Evolutionary conservation across 2,329 filamentous ascomycete species (phyloP).

Genomic region (Aureobasidium melanogenum): DNA sequence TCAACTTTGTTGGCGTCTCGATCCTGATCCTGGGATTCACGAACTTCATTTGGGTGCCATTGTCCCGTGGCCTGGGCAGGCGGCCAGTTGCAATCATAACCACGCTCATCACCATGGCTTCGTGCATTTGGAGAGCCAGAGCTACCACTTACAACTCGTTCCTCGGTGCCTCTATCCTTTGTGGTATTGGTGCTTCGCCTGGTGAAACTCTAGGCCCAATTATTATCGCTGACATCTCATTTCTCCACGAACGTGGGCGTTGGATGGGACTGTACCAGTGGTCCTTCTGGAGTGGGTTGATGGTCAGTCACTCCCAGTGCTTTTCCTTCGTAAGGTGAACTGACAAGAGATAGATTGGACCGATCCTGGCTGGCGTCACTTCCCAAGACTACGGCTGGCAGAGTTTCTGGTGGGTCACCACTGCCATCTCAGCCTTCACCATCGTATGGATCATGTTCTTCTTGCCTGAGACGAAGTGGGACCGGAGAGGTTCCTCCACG

Average conservation of each 20-base stretch:
- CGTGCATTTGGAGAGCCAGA: constrained; percentile 37
- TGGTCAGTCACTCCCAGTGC: constrained; percentile 26
- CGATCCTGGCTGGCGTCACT: constrained; percentile 33
- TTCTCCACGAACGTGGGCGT: constrained; percentile 34
- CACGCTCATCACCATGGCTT: constrained; percentile 21
- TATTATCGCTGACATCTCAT: constrained; percentile 38
- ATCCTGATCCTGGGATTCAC: constrained; percentile 46
- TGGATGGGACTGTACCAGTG: constrained; percentile 40
- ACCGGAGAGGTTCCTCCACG: background rate
- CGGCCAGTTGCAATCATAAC: background rate
- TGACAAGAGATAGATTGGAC: constrained; percentile 17
- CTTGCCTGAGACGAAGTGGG: background rate
- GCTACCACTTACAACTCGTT: constrained; percentile 34
- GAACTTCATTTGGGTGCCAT: constrained; percentile 28
- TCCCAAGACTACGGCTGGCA: constrained; percentile 41
- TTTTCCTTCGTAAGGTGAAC: no score
- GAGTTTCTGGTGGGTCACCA: constrained; percentile 43
- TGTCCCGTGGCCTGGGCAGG: constrained; percentile 42
- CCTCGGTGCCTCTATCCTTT: constrained; percentile 34
- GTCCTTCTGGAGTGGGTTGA: constrained; percentile 51
- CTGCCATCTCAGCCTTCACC: constrained; percentile 40
- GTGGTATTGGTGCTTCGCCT: constrained; percentile 35
- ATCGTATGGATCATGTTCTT: constrained; percentile 40
- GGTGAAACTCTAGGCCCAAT: constrained; percentile 36
- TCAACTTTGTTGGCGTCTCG: constrained; percentile 36